These are phyloP conservation scores for Meripilus lineatus DNA, from an alignment of 1,284 basidiomycete species.

Conservation along the genomic window DNA sequence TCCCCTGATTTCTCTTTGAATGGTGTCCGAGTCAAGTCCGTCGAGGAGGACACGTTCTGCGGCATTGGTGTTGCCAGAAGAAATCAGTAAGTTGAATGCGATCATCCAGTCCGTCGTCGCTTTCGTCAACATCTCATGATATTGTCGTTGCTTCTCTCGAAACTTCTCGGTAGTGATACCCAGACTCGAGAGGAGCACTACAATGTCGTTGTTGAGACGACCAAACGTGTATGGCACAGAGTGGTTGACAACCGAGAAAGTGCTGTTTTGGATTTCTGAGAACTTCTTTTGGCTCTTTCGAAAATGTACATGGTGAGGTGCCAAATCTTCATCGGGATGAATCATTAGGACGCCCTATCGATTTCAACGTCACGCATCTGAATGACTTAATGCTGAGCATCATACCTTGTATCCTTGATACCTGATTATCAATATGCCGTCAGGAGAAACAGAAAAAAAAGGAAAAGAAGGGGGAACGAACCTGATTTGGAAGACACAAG, in stretches of 20 bases:
- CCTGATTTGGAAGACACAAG: slow-evolving; percentile 60
- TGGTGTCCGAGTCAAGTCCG: slow-evolving; percentile 42
- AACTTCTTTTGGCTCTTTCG: slow-evolving; percentile 68
- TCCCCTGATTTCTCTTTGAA: slow-evolving; percentile 36
- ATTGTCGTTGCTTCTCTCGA: slow-evolving; percentile 48
- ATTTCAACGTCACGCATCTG: background rate
- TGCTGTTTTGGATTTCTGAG: slow-evolving; percentile 44
- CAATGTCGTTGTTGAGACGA: slow-evolving; percentile 62
- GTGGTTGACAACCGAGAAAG: slow-evolving; percentile 60
- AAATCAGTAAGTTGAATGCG: slow-evolving; percentile 52
- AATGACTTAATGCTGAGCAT: background rate
- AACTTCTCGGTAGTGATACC: slow-evolving; percentile 52
- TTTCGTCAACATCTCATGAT: slow-evolving; percentile 49
- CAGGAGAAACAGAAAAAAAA: slow-evolving; percentile 2
- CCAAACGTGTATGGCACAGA: slow-evolving; percentile 59
- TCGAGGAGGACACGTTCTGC: slow-evolving; percentile 51
- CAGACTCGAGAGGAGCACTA: slow-evolving; percentile 57
- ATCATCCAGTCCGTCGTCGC: slow-evolving; percentile 41
- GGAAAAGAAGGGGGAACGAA: slow-evolving; percentile 18
- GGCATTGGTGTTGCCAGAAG: slow-evolving; percentile 39
- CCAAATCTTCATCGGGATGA: slow-evolving; percentile 42
- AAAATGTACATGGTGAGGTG: slow-evolving; percentile 47
- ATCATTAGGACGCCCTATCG: slow-evolving; percentile 54
- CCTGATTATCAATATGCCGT: slow-evolving; percentile 25
- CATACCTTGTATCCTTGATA: slow-evolving; percentile 52